Evolutionary conservation across 2,329 filamentous ascomycete species (phyloP), one percentile per base, ranked within the genome.

Genomic region (Penicillium sp.): DNA sequence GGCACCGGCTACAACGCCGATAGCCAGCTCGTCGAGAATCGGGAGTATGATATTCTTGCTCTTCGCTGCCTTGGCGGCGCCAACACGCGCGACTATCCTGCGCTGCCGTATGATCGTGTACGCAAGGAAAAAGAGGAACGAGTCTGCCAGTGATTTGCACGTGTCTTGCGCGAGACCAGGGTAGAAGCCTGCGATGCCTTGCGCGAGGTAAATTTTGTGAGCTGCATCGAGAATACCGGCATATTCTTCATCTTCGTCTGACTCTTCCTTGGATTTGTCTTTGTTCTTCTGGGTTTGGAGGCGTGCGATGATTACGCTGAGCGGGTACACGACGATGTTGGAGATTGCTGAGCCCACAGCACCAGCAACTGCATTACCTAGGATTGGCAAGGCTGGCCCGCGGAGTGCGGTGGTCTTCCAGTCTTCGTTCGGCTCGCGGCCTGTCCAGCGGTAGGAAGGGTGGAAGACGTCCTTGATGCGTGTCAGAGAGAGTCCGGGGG

Each of bases 121-220:
- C 48, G 87, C 84, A 14, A 91, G 77, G 70, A 94, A 94, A 74
- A 94, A 94, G 42, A 94, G 75, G 63, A 93, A 91, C 46, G 85
- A 87, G 70, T 93, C 88, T 24, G 81, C 76, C 18, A 84, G 75
- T 20, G 80, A 82, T 66, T 86, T 88, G 59, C 73, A 75, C 9
- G 84, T 80, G 60, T 87, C 84, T 28, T 79, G 76, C 6, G 75
- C 69, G 1, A 86, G 66, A 22, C 85, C 85, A 20, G 74, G 77
- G 62, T 86, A 95, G 55, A 95, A 83, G 1, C 84, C 86, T 14
- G 84, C 55, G 3, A 86, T 82, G n/a, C 87, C 87, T 66, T 89
- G 86, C 26, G 78, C 74, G 27, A 74, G 70, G 59, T 85, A 85
- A 54, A 94, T 93, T 63, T 81, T 84, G 48, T 74, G 71, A 31